phyloP scores from a whole-genome alignment of 345 rosid genomes.

The Linum lewisii region DNA sequence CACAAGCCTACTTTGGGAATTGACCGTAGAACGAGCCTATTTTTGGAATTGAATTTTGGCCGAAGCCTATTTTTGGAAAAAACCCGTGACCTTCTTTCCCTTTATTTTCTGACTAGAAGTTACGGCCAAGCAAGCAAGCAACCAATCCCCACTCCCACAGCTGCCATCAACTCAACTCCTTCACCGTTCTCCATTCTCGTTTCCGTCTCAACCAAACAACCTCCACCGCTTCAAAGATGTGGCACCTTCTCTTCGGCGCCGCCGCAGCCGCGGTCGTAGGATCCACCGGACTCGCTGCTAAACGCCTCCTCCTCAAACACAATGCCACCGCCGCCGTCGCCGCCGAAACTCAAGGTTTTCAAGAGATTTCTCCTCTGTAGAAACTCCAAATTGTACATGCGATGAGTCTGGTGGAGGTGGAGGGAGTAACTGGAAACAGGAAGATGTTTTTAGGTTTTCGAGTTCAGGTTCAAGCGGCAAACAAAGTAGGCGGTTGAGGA shows the following conservation, averaged over 20 bases:
- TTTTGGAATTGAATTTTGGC: too few species aligned
- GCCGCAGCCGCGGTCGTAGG: constrained; percentile 44
- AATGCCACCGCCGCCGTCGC: constrained; percentile 8
- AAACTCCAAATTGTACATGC: constrained; percentile 8
- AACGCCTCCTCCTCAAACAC: constrained; percentile 24
- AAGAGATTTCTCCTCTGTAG: constrained; percentile 9
- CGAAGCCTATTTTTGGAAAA: too few species aligned
- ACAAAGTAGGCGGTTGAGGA: constrained; percentile 13
- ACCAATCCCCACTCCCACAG: too few species aligned
- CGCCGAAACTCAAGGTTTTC: not conserved
- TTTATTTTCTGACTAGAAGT: too few species aligned
- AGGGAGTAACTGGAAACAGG: constrained; percentile 19
- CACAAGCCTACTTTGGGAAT: too few species aligned
- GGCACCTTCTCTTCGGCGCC: constrained; percentile 69
- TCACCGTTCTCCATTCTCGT: too few species aligned
- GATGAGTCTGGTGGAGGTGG: constrained; percentile 23
- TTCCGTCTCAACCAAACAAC: too few species aligned
- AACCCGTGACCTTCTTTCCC: too few species aligned
- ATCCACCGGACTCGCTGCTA: constrained; percentile 55
- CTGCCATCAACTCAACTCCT: too few species aligned
- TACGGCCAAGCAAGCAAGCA: too few species aligned
- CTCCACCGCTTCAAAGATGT: constrained; percentile 27
- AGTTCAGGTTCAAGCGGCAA: constrained; percentile 37
- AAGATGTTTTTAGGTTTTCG: constrained; percentile 59
- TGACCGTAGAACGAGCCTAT: too few species aligned